phyloP scores from a whole-genome alignment of 345 rosid species.

The Sapria himalayana region DNA sequence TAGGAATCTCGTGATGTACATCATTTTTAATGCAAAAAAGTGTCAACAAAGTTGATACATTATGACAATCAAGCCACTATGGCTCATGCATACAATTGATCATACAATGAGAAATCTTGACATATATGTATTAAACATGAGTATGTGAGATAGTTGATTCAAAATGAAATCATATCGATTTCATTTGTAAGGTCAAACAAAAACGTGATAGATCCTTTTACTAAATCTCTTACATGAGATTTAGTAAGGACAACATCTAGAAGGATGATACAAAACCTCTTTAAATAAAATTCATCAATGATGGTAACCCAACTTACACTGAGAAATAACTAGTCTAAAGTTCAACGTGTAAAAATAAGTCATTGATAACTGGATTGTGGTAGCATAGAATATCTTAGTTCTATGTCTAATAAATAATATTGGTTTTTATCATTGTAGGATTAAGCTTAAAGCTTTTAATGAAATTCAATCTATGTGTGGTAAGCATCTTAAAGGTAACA shows the following conservation, averaged over 20 bases:
- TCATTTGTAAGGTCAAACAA: neutral
- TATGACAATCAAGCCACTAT: neutral
- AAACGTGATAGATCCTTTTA: neutral
- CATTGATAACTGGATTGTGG: neutral
- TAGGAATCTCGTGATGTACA: neutral
- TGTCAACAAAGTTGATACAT: neutral
- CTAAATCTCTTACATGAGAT: neutral
- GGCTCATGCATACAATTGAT: neutral
- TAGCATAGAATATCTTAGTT: neutral
- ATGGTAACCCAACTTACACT: neutral
- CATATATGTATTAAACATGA: neutral
- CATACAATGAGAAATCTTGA: constrained; percentile 1
- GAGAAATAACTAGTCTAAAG: neutral
- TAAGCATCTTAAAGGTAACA: neutral
- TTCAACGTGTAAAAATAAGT: neutral
- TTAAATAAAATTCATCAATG: neutral
- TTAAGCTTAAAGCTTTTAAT: neutral
- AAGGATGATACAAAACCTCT: neutral
- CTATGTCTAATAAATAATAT: neutral
- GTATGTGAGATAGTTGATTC: neutral
- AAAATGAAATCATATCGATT: neutral
- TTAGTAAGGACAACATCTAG: neutral
- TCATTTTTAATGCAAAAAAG: neutral
- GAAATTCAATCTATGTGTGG: neutral
- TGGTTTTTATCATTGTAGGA: neutral